These are phyloP conservation scores for Vaccinium macrocarpon DNA, from an alignment of 148 eudicot genomes.

Conservation along the genomic window DNA sequence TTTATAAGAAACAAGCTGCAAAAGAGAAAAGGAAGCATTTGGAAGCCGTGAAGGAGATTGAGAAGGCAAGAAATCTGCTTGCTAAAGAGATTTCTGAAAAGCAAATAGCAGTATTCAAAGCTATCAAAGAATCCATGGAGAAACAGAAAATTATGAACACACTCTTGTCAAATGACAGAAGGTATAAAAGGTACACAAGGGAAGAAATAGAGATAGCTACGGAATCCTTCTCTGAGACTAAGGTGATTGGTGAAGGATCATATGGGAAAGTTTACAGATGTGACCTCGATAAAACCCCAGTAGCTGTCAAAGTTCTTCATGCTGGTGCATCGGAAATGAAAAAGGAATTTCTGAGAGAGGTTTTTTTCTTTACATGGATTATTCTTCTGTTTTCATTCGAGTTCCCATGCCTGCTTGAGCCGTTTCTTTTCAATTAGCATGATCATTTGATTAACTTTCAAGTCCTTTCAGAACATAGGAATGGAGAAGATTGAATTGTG, in stretches of 20 bases:
- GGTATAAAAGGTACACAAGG: constrained; percentile 54
- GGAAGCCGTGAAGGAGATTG: constrained; percentile 59
- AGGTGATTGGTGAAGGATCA: constrained; percentile 71
- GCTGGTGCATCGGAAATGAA: constrained; percentile 60
- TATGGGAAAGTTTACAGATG: constrained; percentile 78
- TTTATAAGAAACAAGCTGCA: constrained; percentile 55
- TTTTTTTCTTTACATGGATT: constrained; percentile 1
- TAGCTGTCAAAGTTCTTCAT: constrained; percentile 75
- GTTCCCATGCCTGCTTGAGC: background rate
- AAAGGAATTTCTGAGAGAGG: constrained; percentile 77
- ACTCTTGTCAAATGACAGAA: constrained; percentile 47
- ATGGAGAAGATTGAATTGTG: background rate
- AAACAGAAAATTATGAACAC: constrained; percentile 51
- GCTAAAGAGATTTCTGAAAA: constrained; percentile 62
- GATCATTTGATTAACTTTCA: constrained; percentile 10
- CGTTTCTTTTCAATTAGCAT: background rate
- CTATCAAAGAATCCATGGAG: constrained; percentile 50
- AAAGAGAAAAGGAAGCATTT: constrained; percentile 54
- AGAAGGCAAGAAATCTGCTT: constrained; percentile 49
- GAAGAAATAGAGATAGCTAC: constrained; percentile 65
- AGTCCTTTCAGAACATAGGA: background rate
- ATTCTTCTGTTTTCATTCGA: background rate
- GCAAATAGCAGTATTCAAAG: constrained; percentile 61
- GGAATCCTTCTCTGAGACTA: constrained; percentile 46
- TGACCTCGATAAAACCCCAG: constrained; percentile 66